Evolutionary conservation across 805 yeast genomes (phyloP).

Genomic region (Torulaspora indica): DNA sequence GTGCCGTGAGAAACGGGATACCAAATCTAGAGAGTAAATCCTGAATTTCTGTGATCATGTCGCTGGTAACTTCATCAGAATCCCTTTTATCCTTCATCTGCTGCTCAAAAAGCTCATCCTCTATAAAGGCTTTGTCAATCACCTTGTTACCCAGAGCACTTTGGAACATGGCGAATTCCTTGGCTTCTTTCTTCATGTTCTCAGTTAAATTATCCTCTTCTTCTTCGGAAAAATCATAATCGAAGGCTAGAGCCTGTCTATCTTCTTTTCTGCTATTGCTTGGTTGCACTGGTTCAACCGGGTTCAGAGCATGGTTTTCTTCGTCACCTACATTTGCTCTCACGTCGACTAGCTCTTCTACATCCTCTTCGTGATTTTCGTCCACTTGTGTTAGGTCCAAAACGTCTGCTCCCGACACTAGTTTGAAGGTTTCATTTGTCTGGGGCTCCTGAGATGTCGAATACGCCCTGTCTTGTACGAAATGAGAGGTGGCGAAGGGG

Average conservation of each 20-base stretch:
- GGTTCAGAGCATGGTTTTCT: background rate
- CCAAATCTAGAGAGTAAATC: constrained; percentile 84
- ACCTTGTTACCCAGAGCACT: constrained; percentile 34
- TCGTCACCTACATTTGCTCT: background rate
- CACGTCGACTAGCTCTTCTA: constrained; percentile 26
- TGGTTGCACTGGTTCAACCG: background rate
- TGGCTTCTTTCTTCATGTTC: constrained; percentile 64
- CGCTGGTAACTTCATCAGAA: constrained; percentile 82
- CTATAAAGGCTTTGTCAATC: constrained; percentile 29
- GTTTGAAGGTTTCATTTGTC: constrained; percentile 5
- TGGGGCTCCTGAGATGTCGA: constrained; percentile 23
- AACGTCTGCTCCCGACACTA: constrained; percentile 23
- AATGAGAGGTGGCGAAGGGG: constrained; percentile 20
- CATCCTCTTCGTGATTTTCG: background rate
- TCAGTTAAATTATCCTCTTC: constrained; percentile 67
- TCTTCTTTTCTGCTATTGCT: constrained; percentile 1
- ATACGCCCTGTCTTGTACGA: constrained; percentile 19
- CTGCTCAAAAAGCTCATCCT: constrained; percentile 53
- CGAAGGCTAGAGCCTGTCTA: constrained; percentile 33
- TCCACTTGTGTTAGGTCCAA: constrained; percentile 12
- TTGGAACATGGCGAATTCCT: constrained; percentile 60
- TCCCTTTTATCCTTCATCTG: constrained; percentile 70
- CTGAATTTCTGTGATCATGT: constrained; percentile 87
- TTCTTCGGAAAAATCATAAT: constrained; percentile 67
- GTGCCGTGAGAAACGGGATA: constrained; percentile 91